These are phyloP conservation scores for Apiospora sp. DNA, from an alignment of 2,329 filamentous ascomycete species.

Conservation along the genomic window DNA sequence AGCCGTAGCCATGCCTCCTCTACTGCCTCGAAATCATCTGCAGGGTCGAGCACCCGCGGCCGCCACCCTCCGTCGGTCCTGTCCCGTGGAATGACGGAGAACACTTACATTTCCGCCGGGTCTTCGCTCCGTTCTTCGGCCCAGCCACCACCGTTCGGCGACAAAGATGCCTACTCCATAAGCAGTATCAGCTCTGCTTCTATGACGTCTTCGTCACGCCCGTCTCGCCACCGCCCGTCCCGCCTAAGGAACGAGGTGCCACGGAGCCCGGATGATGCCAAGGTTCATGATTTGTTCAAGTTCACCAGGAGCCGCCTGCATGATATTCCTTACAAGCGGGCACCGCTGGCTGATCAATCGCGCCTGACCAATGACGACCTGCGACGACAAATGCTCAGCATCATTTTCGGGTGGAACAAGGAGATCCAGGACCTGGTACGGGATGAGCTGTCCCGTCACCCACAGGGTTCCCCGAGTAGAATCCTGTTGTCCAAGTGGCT, in stretches of 20 bases:
- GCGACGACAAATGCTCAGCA: conserved; percentile 87
- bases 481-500: conserved; percentile 94
- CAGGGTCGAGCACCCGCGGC: conserved; percentile 60
- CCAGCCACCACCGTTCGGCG: conserved; percentile 39
- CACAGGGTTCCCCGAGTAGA: conserved; percentile 75
- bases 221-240: conserved; percentile 63
- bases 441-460: conserved; percentile 83
- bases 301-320: conserved; percentile 81
- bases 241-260: conserved; percentile 82
- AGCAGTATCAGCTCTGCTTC: conserved; percentile 59
- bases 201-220: conserved; percentile 56
- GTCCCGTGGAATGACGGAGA: conserved; percentile 66
- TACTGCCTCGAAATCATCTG: conserved; percentile 61
- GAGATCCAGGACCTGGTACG: conserved; percentile 82
- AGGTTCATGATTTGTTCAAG: conserved; percentile 82
- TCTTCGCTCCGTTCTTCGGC: conserved; percentile 60
- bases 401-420: conserved; percentile 94
- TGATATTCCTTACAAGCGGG: conserved; percentile 82
- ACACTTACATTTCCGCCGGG: conserved; percentile 74
- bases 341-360: conserved; percentile 63
- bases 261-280: conserved; percentile 77
- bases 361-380: conserved; percentile 80
- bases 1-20: conserved; percentile 60
- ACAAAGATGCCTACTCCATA: conserved; percentile 65
- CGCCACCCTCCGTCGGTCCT: conserved; percentile 58